A percentile compares a stretch with the other conserved stretches of the same genome.
Evolutionary conservation across 2,329 filamentous ascomycete genomes (phyloP).

Genomic region (Diaporthe ilicicola): DNA sequence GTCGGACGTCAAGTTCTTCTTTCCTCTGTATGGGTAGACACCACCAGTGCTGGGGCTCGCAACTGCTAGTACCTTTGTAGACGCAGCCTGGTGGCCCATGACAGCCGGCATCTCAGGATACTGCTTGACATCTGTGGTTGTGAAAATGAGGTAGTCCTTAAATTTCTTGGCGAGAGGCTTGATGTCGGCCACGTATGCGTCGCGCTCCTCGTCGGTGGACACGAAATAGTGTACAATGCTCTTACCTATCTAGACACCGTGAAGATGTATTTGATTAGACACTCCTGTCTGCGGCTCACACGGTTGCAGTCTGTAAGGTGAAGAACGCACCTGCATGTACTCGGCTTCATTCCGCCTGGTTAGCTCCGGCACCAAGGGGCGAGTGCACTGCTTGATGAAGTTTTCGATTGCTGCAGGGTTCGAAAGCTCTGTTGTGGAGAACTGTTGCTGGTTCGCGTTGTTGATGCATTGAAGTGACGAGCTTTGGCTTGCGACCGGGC

Average conservation of each 20-base stretch:
- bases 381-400: constrained; percentile 49
- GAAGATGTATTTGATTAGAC: constrained; percentile 45
- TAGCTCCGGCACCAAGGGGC: constrained; percentile 53
- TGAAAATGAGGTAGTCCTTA: constrained; percentile 56
- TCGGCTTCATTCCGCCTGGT: constrained; percentile 54
- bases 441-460: constrained; percentile 48
- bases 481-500: constrained; percentile 32
- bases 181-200: constrained; percentile 47
- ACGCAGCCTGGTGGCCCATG: constrained; percentile 47
- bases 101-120: constrained; percentile 53
- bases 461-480: constrained; percentile 49
- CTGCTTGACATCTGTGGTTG: constrained; percentile 54
- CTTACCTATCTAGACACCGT: constrained; percentile 36
- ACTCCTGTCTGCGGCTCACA: constrained; percentile 38
- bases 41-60: constrained; percentile 55
- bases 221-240: constrained; percentile 47
- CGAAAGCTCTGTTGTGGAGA: constrained; percentile 44
- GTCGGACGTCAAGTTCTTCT: constrained; percentile 43
- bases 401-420: constrained; percentile 45
- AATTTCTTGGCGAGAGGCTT: constrained; percentile 54
- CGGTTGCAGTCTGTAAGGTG: neutral
- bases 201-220: constrained; percentile 41
- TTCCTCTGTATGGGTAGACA: constrained; percentile 49
- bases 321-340: constrained; percentile 46
- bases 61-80: constrained; percentile 49